A percentile compares a stretch with the other conserved stretches of the same genome.
phyloP scores from a whole-genome alignment of 192 early-diverging fungal genomes.

The Coemansia sp. region DNA sequence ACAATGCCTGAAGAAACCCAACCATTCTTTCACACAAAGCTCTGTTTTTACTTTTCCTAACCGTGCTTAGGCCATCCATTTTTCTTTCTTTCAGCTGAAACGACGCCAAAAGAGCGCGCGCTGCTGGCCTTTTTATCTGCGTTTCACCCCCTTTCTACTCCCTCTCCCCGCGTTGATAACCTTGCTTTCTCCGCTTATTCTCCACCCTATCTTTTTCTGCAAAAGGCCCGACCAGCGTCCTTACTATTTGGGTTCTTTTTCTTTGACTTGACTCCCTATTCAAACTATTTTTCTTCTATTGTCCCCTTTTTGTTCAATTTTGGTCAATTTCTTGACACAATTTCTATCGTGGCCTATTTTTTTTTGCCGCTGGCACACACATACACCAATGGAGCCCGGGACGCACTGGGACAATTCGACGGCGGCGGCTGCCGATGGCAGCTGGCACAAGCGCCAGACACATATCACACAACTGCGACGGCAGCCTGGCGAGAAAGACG shows the following conservation, averaged over 20 bases:
- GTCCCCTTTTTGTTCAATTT: background rate
- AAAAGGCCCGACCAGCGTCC: no score
- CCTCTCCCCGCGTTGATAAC: background rate
- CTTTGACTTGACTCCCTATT: background rate
- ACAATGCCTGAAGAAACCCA: background rate
- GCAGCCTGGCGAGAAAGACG: background rate
- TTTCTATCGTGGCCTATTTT: background rate
- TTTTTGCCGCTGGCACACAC: background rate
- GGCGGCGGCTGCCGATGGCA: background rate
- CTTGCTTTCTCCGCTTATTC: background rate
- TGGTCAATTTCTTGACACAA: no score
- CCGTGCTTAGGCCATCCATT: background rate
- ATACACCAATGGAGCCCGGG: constrained; percentile 10
- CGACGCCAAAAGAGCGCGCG: background rate
- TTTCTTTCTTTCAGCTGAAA: background rate
- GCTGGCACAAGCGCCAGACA: background rate
- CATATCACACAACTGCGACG: background rate
- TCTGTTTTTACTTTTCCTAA: background rate
- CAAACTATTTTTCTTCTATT: background rate
- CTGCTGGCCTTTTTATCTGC: constrained; percentile 2
- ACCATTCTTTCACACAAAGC: background rate
- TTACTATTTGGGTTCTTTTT: no score
- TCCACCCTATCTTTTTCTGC: background rate
- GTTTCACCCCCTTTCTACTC: background rate
- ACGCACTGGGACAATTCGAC: constrained; percentile 3